Evolutionary conservation across 352 stramenopile genomes (phyloP).

Genomic region (Lagenidium giganteum): DNA sequence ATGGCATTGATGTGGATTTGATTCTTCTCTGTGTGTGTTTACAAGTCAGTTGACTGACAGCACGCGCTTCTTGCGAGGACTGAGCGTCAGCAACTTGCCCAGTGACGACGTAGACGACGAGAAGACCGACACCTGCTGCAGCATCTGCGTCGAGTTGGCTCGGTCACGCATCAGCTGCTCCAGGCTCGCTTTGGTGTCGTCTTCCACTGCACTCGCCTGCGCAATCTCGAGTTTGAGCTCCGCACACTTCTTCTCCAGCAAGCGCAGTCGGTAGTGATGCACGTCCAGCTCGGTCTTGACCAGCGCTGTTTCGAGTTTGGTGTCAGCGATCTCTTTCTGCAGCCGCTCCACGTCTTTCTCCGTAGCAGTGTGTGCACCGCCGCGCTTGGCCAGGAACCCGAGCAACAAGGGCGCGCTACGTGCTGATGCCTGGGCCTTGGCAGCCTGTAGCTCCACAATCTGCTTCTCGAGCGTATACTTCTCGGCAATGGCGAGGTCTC

Average conservation of each 20-base stretch:
- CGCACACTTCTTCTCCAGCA: slow-evolving; percentile 40
- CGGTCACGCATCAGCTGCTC: slow-evolving; percentile 33
- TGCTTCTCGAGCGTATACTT: slow-evolving; percentile 49
- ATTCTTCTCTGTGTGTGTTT: too few relatives aligned
- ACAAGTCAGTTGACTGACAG: too few relatives aligned
- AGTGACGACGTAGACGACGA: too few relatives aligned
- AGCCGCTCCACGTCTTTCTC: slow-evolving; percentile 14
- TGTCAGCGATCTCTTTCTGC: slow-evolving; percentile 32
- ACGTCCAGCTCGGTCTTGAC: slow-evolving; percentile 38
- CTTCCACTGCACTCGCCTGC: slow-evolving; percentile 37
- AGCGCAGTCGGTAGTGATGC: slow-evolving; percentile 34
- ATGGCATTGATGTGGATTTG: too few relatives aligned
- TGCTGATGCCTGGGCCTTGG: slow-evolving; percentile 22
- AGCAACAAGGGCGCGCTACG: slow-evolving; percentile 6
- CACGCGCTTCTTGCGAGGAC: too few relatives aligned
- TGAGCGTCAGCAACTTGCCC: too few relatives aligned
- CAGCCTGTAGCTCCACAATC: slow-evolving; percentile 41
- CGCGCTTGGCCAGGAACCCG: too few relatives aligned
- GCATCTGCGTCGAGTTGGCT: slow-evolving; percentile 24
- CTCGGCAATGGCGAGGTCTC: slow-evolving; percentile 47
- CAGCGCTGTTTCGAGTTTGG: slow-evolving; percentile 24
- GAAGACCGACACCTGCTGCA: slow-evolving; percentile 44
- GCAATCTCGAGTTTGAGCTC: slow-evolving; percentile 45
- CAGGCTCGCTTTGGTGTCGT: slow-evolving; percentile 36
- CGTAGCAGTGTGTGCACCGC: too few relatives aligned